A percentile compares a stretch with the other conserved stretches of the same genome.
phyloP scores from a whole-genome alignment of 1,284 basidiomycete species.

The Ceratobasidium sp. region DNA sequence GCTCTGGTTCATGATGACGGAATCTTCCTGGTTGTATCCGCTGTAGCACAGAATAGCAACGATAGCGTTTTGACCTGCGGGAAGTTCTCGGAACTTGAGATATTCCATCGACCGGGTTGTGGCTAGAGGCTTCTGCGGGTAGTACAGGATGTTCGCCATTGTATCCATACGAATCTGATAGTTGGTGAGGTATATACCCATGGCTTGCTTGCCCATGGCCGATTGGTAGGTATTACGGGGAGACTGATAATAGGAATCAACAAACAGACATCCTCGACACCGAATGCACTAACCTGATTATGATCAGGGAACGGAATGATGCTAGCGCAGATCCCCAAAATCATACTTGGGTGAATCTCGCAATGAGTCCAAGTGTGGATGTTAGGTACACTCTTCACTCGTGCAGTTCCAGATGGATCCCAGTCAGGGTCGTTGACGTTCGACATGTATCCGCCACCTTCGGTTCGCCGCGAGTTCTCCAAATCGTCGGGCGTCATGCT shows the following conservation, averaged over 20 bases:
- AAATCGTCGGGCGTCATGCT: constrained; percentile 98
- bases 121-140: constrained; percentile 98
- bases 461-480: constrained; percentile 77
- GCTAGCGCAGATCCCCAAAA: constrained; percentile 95
- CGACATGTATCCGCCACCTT: constrained; percentile 56
- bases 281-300: constrained; percentile 75
- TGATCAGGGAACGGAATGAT: constrained; percentile 99
- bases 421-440: constrained; percentile 67
- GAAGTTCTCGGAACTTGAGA: constrained; percentile 95
- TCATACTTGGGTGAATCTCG: constrained; percentile 99
- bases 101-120: constrained; percentile 99
- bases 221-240: constrained; percentile 99
- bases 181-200: constrained; percentile 98
- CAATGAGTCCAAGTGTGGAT: constrained; percentile 97
- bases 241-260: constrained; percentile 62
- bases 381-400: constrained; percentile 81
- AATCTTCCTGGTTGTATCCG: constrained; percentile 99
- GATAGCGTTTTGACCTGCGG: constrained; percentile 97
- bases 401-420: constrained; percentile 75
- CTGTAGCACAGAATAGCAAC: constrained; percentile 99
- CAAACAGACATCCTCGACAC: neutral
- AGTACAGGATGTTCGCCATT: constrained; percentile 98
- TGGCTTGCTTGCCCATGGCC: constrained; percentile 99
- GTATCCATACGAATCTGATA: constrained; percentile 97
- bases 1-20: constrained; percentile 99